A percentile compares a stretch with the other conserved stretches of the same genome.
Conservation (phyloP, 805 yeast genomes). For the Zygosaccharomyces kombuchaensis region DNA sequence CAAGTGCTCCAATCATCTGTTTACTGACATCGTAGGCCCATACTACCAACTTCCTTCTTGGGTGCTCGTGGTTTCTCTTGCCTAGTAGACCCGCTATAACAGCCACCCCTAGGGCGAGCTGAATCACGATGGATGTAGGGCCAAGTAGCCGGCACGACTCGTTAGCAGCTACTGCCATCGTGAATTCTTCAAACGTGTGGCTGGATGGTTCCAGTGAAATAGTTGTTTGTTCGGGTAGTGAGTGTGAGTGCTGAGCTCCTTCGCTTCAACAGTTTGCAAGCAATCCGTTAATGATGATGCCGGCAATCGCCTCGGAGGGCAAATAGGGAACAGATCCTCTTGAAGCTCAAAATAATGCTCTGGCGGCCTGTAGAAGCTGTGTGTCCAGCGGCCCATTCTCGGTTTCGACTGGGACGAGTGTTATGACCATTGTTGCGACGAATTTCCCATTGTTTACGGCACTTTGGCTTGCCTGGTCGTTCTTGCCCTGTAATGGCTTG, state of each 20-base stretch:
- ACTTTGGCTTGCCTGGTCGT: constrained; percentile 27
- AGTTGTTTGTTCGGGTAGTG: not conserved
- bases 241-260: not conserved
- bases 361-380: not conserved
- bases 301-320: not conserved
- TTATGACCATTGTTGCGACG: constrained; percentile 28
- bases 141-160: constrained; percentile 64
- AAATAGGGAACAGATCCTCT: too few species aligned
- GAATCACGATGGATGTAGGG: constrained; percentile 79
- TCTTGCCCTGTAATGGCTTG: constrained; percentile 13
- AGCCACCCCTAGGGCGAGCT: constrained; percentile 67
- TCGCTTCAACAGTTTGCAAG: not conserved
- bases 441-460: constrained; percentile 30
- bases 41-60: constrained; percentile 80
- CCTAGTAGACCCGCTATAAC: constrained; percentile 69
- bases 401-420: constrained; percentile 3
- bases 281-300: constrained; percentile 3
- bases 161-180: constrained; percentile 3
- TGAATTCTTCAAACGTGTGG: not conserved
- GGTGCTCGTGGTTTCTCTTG: constrained; percentile 75
- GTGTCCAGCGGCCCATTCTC: not conserved
- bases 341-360: not conserved
- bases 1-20: constrained; percentile 82
- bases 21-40: constrained; percentile 90
- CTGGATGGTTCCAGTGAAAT: not conserved